Evolutionary conservation across 2,329 filamentous ascomycete species (phyloP), one percentile per base, ranked within the genome.

Genomic region (Alternaria arbusti): DNA sequence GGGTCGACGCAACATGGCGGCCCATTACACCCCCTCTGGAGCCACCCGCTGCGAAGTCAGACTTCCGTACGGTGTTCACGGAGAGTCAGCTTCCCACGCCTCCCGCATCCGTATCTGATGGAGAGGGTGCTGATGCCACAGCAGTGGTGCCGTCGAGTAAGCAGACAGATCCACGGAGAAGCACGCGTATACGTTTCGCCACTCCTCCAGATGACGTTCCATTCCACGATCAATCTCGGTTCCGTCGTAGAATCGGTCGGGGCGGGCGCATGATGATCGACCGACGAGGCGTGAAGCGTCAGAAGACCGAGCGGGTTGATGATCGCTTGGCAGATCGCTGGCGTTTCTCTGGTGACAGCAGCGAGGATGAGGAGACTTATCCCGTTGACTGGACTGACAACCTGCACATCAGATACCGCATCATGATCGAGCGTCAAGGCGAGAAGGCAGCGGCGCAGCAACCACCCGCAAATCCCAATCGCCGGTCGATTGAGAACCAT

Each of bases 181-280:
- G 66, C 57, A 68, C 76, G 30, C 70, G 76, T 30, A 78, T 81
- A 64, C 76, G 78, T 28, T 80, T 78, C 59, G 78, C 73, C 20
- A 76, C 79, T 4, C 79, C 80, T 15, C 79, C 79, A 59, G 77
- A 78, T 44, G 79, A 81, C 52, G 72, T 78, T 15, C 74, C 78
- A 1, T 80, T 76, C 57, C 73, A 76, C 52, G 76, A 79, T 13
- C 78, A 80, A 28, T 90, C 91, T 58, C 90, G 90, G 15, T 97
- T 92, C 84, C 89, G 95, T 69, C 89, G 94, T 67, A 90, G 96
- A 63, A 89, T 94, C 59, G 95, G 95, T 57, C 91, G 95, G 70
- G 86, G 94, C 66, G 93, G 94, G 67, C 89, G 95, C 43, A 80
- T 97, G 70, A 93, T 94, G 87, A 93, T 98, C 70, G 96, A 98